phyloP scores from a whole-genome alignment of 2,329 filamentous ascomycete species.

The Phaeosphaeria sp. region DNA sequence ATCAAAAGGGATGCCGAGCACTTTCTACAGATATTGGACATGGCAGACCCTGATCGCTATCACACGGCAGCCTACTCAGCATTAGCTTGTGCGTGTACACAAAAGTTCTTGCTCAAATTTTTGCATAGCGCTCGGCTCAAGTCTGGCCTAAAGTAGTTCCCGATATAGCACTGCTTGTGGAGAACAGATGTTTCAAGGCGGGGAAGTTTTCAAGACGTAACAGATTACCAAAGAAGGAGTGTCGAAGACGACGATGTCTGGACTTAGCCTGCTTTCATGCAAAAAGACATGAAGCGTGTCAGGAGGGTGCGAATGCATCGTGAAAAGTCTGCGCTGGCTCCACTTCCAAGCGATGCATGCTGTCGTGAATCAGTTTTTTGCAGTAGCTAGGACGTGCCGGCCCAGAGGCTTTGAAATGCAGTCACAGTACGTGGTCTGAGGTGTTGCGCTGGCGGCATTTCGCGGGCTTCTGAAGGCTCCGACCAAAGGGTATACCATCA shows the following conservation, averaged over 20 bases:
- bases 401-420: neutral
- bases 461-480: neutral
- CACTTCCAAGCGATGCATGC: slow-evolving; percentile 12
- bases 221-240: slow-evolving; percentile 35
- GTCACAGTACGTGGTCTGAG: neutral
- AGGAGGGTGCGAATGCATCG: slow-evolving; percentile 17
- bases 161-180: slow-evolving; percentile 31
- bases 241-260: slow-evolving; percentile 23
- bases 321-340: slow-evolving; percentile 29
- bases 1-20: neutral
- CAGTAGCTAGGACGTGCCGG: neutral
- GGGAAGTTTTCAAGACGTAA: slow-evolving; percentile 48
- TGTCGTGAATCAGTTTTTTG: neutral
- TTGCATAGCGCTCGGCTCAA: slow-evolving; percentile 30
- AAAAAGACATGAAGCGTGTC: slow-evolving; percentile 25
- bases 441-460: neutral
- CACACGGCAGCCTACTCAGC: neutral
- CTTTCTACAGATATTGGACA: too few relatives aligned
- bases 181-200: slow-evolving; percentile 36
- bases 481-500: neutral
- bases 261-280: slow-evolving; percentile 27
- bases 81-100: slow-evolving; percentile 5
- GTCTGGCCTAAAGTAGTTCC: slow-evolving; percentile 41
- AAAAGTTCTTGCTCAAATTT: slow-evolving; percentile 6
- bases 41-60: neutral